These are phyloP conservation scores for Fistulinella cinereoalba DNA, from an alignment of 1,284 basidiomycete genomes.

Conservation along the genomic window DNA sequence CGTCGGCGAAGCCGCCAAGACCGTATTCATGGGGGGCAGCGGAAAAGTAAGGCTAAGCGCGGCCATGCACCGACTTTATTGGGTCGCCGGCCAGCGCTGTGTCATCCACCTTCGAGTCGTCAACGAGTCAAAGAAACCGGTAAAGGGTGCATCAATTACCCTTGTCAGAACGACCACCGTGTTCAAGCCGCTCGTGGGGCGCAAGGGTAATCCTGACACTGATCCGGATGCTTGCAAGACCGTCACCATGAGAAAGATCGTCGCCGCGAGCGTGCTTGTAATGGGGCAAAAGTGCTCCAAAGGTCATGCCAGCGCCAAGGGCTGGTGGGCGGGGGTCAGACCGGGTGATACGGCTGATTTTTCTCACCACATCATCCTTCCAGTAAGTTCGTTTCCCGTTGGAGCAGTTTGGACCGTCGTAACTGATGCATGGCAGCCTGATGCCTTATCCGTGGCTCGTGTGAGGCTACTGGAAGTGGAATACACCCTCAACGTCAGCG, in stretches of 20 bases:
- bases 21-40: constrained; percentile 60
- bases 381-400: constrained; percentile 50
- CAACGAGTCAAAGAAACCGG: constrained; percentile 74
- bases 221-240: constrained; percentile 61
- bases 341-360: constrained; percentile 61
- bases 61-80: constrained; percentile 70
- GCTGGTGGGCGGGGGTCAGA: constrained; percentile 84
- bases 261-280: constrained; percentile 65
- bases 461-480: constrained; percentile 78
- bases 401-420: constrained; percentile 3
- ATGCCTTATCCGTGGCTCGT: constrained; percentile 73
- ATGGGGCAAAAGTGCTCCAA: constrained; percentile 63
- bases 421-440: constrained; percentile 45
- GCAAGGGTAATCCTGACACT: constrained; percentile 26
- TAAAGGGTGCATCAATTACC: constrained; percentile 67
- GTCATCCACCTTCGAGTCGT: constrained; percentile 68
- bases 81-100: constrained; percentile 86
- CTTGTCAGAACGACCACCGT: constrained; percentile 73
- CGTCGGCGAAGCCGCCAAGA: constrained; percentile 56
- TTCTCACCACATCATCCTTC: constrained; percentile 63
- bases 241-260: constrained; percentile 58
- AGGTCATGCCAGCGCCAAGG: constrained; percentile 75
- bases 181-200: constrained; percentile 53
- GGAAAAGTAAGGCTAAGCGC: constrained; percentile 75
- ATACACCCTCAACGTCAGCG: constrained; percentile 71